Conservation (phyloP, 2,329 filamentous ascomycete genomes). For the Dactylellina cionopaga region DNA sequence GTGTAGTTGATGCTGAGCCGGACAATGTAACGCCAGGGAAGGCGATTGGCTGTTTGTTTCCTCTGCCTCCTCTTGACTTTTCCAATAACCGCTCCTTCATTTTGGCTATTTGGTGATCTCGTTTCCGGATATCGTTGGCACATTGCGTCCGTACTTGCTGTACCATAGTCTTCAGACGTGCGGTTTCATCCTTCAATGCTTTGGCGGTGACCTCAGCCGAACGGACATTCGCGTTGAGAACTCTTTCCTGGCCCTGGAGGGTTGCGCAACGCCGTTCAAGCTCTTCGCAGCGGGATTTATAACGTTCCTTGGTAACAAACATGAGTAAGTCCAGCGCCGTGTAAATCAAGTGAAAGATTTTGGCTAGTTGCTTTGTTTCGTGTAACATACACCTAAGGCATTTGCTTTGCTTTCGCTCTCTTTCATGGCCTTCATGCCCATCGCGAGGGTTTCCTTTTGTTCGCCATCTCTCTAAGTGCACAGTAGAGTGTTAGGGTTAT, state of each 20-base stretch:
- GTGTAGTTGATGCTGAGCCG: constrained; percentile 25
- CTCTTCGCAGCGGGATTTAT: constrained; percentile 68
- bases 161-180: constrained; percentile 79
- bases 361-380: constrained; percentile 16
- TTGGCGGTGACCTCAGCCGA: constrained; percentile 78
- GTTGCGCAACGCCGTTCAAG: constrained; percentile 68
- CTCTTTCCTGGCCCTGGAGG: constrained; percentile 75
- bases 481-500: constrained; percentile 20
- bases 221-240: constrained; percentile 75
- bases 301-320: constrained; percentile 62
- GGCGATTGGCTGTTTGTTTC: constrained; percentile 60
- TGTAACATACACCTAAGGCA: constrained; percentile 45
- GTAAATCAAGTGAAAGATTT: too few species aligned
- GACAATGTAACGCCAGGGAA: constrained; percentile 66
- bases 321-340: constrained; percentile 44
- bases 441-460: constrained; percentile 82
- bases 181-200: constrained; percentile 83
- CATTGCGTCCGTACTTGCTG: constrained; percentile 86
- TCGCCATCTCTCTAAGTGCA: constrained; percentile 80
- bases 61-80: constrained; percentile 68
- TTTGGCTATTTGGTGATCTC: constrained; percentile 86
- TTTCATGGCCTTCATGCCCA: constrained; percentile 78
- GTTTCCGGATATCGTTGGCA: constrained; percentile 87
- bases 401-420: constrained; percentile 68
- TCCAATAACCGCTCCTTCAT: constrained; percentile 88